These are phyloP conservation scores for Nemania serpens DNA, from an alignment of 2,329 filamentous ascomycete species.

Conservation along the genomic window DNA sequence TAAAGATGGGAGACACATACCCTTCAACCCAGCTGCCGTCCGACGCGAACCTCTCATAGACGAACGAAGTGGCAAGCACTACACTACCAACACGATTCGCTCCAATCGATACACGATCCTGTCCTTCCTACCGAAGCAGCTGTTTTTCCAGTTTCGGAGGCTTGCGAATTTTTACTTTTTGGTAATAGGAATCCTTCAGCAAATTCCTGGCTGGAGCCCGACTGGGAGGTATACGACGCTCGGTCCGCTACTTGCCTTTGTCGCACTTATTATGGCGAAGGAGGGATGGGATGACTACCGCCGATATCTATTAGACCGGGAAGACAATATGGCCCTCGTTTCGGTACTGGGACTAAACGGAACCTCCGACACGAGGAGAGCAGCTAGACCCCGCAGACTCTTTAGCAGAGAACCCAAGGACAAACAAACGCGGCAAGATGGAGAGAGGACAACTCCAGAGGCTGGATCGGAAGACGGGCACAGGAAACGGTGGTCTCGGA, in stretches of 20 bases:
- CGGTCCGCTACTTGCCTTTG: conserved; percentile 73
- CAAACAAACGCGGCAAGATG: background rate
- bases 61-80: conserved; percentile 54
- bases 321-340: conserved; percentile 66
- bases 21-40: conserved; percentile 44
- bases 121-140: conserved; percentile 83
- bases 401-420: background rate
- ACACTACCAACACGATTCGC: conserved; percentile 68
- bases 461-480: conserved; percentile 21
- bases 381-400: conserved; percentile 5
- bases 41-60: conserved; percentile 49
- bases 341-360: conserved; percentile 16
- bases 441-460: conserved; percentile 3
- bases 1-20: conserved; percentile 66
- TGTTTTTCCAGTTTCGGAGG: conserved; percentile 85
- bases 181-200: conserved; percentile 80
- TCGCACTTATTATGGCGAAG: conserved; percentile 81
- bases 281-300: conserved; percentile 87
- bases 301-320: conserved; percentile 77
- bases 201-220: conserved; percentile 76
- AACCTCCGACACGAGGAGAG: conserved; percentile 22
- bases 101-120: conserved; percentile 82
- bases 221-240: conserved; percentile 77
- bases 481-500: conserved; percentile 53
- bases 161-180: conserved; percentile 89